Base-by-base conservation (phyloP, 331 rosid species). In the Telfairia occidentalis region DNA sequence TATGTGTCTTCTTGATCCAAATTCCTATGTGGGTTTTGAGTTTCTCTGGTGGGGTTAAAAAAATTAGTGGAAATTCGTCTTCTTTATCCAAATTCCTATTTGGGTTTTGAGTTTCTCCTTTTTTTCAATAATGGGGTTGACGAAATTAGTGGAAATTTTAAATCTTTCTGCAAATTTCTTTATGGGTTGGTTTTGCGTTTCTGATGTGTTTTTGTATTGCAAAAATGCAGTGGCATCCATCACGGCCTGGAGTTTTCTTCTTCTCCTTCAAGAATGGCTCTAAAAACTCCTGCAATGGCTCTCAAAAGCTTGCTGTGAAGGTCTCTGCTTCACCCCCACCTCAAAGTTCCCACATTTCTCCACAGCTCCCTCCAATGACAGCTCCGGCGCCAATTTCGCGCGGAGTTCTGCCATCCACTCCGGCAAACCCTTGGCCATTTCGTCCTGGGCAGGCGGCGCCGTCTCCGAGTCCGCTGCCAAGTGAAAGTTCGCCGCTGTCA, bases 181-280 rank as follows among this genome's bases (percentile, higher is more conserved):
- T 58, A 57, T 77, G 77, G 78, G 60, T 40, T 2, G 78, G 61
- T 49, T 5, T 13, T 24, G 74, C 72, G 30, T 63, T 49, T 78
- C 28, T 61, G 29, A 83, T 74, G 5, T 67, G 5, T 38, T 13
- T 35, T 60, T 60, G 2, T 55, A 54, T 45, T 73, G 59, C n/a
- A 58, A 84, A 46, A 59, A 2, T 30, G 19, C 34, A 90, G 97
- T 91, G 98, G 97, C 88, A 91, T 81, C 98, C 98, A 81, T 94
- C 97, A 37, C 87, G 98, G 18, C 81, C 79, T 49, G 98, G 98
- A 10, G 77, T 81, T 81, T 94, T 94, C 89, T 91, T 85, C 90
- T 94, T 94, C 65, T 43, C 89, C 66, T 94, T 94, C 96, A 85
- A 78, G 83, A 84, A 91, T 71, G 91, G 87, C 60, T 77, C 95